Evolutionary conservation across 768 basidiomycete species (phyloP), one percentile per base, ranked within the genome.

Genomic region (Xerocomus spinulosus): DNA sequence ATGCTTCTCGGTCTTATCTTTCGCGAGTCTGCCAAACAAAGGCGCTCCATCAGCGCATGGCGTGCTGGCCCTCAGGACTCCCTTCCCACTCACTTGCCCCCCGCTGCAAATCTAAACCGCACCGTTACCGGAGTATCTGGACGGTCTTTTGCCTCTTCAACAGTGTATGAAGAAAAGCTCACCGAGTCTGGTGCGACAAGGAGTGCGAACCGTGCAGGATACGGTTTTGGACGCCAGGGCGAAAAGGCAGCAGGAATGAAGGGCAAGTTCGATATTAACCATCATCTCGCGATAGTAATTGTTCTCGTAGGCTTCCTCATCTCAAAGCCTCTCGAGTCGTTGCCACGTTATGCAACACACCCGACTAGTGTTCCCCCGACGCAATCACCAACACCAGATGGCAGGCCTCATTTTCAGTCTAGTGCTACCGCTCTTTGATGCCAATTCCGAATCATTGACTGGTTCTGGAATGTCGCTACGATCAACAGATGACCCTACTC

Each of bases 221-320:
- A 81, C 52, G 87, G 88, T n/a, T 92, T 92, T 57, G 87, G 88
- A 32, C 75, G 82, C 50, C 84, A 86, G 57, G 87, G 81, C 4
- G 85, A 90, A 68, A 86, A 85, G 67, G 76, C 77, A 44, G 86
- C 85, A 9, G 81, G 72, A 9, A 65, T 80, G 56, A 79, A 71
- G 59, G 86, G 85, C 68, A 48, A 26, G 64, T 50, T 30, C 5
- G 40, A 1, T 47, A 18, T 41, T 15, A 25, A 32, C 57, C 23
- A n/a, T 37, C 21, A 25, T 42, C 10, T 20, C 37, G 21, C 21
- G 14, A 36, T 17, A 44, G 33, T 58, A 35, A 59, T 43, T 26
- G 3, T 36, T 46, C 9, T 42, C 21, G 36, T 41, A 76, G 76
- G 78, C 18, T 83, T 73, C 63, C 59, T 83, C 37, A 75, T 84